Evolutionary conservation across 1,139 yeast genomes (phyloP).

Genomic region (Hansenula lynferdii): DNA sequence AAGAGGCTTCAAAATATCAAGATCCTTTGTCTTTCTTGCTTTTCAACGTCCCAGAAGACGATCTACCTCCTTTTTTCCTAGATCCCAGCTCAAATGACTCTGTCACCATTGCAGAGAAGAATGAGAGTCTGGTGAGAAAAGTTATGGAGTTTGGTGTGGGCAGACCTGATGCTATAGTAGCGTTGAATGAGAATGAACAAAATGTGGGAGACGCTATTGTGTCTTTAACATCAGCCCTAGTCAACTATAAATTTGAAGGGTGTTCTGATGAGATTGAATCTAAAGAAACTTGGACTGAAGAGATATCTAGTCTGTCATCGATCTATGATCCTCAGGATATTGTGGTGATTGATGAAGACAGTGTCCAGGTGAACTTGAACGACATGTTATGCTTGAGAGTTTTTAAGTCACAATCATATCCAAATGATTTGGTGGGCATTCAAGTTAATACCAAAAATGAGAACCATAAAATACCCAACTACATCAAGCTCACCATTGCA

Average conservation of each 20-base stretch:
- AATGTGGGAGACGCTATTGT: conserved; percentile 52
- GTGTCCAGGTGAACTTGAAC: conserved; percentile 15
- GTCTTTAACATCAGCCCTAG: conserved; percentile 39
- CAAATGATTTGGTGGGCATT: conserved; percentile 57
- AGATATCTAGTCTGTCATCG: conserved; percentile 60
- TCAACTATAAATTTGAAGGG: conserved; percentile 19
- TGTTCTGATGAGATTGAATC: conserved; percentile 23
- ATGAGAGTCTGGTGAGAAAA: conserved; percentile 46
- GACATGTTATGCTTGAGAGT: conserved; percentile 41
- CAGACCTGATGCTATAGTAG: conserved; percentile 52
- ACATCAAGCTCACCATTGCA: conserved; percentile 64
- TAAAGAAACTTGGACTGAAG: conserved; percentile 63
- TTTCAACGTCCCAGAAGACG: conserved; percentile 91
- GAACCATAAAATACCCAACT: conserved; percentile 57
- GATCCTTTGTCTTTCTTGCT: conserved; percentile 76
- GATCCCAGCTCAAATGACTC: conserved; percentile 43
- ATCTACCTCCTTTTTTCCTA: conserved; percentile 53
- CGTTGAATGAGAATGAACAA: conserved; percentile 36
- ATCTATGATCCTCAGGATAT: conserved; percentile 42
- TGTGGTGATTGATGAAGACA: conserved; percentile 22
- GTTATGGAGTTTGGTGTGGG: conserved; percentile 68
- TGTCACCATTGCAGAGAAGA: conserved; percentile 43
- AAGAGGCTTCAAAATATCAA: conserved; percentile 67
- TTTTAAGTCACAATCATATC: conserved; percentile 51
- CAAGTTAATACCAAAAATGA: conserved; percentile 46